Base-by-base conservation (phyloP, 1,139 yeast species). In the Candida tropicalis region DNA sequence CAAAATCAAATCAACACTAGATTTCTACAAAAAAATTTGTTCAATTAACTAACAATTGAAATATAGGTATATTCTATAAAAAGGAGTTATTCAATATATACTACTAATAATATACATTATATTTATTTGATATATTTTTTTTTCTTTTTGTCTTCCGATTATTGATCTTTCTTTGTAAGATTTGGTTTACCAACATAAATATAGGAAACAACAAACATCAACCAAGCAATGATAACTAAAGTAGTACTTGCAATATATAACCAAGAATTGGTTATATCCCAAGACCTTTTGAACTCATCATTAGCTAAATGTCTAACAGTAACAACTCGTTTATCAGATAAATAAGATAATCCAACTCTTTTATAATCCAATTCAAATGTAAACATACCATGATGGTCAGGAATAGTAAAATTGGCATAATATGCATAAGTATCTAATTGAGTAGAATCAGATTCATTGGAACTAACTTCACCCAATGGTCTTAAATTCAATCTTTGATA, bases 371-470 rank as follows among this genome's bases (percentile, higher is more conserved):
- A 75, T 50, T 79, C 78, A 65, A 89, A 89, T 3, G 97, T 88
- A 67, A 90, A 95, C 79, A 93, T 87, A 45, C 99, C 99, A 62
- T 93, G 96, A 59, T 91, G 97, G 63, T 93, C 98, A 17, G 99
- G 99, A 39, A 90, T 68, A 43, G 77, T 77, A 65, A 95, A 89
- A 47, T 68, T 63, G 35, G 62, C 68, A 45, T 43, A 63, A 55
- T 69, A 73, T 23, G 62, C 60, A 48, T 50, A 66, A 18, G 68
- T 51, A 39, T 76, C 76, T 22, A 70, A 69, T 2, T 77, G 51
- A 11, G 56, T 57, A 35, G 52, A 40, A 33, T 43, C 49, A 26
- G 68, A 59, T 24, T 75, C 73, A 1, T 72, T 61, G 17, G 66
- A 63, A 42, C 68, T 65, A 37, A 56, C 68, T 11, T 69, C 65